Base-by-base conservation (phyloP, 176 grass and related monocot species). In the Echinochloa phyllopogon region DNA sequence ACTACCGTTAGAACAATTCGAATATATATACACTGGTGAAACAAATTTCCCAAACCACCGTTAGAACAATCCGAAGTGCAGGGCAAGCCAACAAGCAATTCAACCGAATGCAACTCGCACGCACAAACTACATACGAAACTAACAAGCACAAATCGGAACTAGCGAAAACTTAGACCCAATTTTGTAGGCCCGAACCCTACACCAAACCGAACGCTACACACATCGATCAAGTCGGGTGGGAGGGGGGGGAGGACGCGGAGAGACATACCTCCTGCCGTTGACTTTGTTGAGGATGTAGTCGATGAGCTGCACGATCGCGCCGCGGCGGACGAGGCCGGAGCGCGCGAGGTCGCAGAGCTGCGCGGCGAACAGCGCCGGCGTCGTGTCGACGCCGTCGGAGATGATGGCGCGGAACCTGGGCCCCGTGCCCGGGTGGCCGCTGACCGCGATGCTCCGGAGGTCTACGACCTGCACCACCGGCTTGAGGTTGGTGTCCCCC, bases 381-480 rank as follows among this genome's bases (percentile, higher is more conserved):
- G 79, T 84, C 25, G 83, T 59, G 61, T 68, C 42, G 14, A 75
- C 27, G 51, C 96, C 91, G 51, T 98, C 96, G 7, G 96, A 91
- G 25, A 98, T 65, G 81, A 89, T 33, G 29, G 88, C 86, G n/a
- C 85, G 79, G 78, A 74, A 98, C 85, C 93, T 91, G 87, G 39
- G 45, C 49, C 76, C 87, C 82, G 36, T 1, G 49, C 65, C 63
- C 17, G 63, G 20, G 29, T 10, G 5, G 0, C 88, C 76, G 53
- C 10, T 61, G 87, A 92, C 77, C 41, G 77, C 53, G 80, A 90
- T 77, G 85, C 80, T 59, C 48, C 69, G 73, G 83, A 95, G 9
- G 10, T 98, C 74, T 66, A 98, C n/a, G 62, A 96, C 65, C 93
- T 95, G 89, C 38, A 96, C 69, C 39, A 94, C 59, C 56, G 93